Evolutionary conservation across 129 eudicot genomes (phyloP).

Genomic region (Oenanthe sinensis): DNA sequence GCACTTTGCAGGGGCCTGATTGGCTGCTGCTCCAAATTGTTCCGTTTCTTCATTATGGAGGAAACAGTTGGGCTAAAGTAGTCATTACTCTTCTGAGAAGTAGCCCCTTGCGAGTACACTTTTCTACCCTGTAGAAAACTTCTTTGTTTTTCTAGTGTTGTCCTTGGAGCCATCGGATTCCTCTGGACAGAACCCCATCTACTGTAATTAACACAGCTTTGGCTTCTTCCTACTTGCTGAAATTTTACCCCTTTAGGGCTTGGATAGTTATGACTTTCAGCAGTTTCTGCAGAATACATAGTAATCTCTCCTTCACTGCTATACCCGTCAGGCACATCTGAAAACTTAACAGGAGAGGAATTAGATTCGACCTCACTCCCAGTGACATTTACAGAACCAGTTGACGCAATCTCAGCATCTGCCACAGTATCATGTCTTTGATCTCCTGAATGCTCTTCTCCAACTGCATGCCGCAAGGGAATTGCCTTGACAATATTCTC

Average conservation of each 20-base stretch:
- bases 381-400: conserved; percentile 46
- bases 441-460: conserved; percentile 19
- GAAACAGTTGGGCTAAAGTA: conserved; percentile 90
- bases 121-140: conserved; percentile 70
- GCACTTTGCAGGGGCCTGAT: conserved; percentile 42
- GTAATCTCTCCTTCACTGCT: conserved; percentile 91
- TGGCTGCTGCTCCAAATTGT: conserved; percentile 48
- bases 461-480: conserved; percentile 3
- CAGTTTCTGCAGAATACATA: conserved; percentile 96
- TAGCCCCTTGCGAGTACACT: conserved; percentile 73
- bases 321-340: conserved; percentile 39
- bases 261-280: conserved; percentile 87
- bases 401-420: conserved; percentile 43
- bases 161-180: conserved; percentile 52
- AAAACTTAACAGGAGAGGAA: conserved; percentile 37
- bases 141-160: conserved; percentile 58
- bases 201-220: conserved; percentile 81
- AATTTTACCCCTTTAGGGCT: conserved; percentile 60
- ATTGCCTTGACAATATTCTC: conserved; percentile 17
- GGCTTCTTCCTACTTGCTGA: conserved; percentile 87
- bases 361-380: conserved; percentile 45
- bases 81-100: conserved; percentile 76
- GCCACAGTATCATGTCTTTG: conserved; percentile 21
- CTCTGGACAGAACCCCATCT: conserved; percentile 73
- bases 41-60: conserved; percentile 84